Conservation (phyloP, 1,284 basidiomycete genomes). For the Hypsizygus ulmarius region DNA sequence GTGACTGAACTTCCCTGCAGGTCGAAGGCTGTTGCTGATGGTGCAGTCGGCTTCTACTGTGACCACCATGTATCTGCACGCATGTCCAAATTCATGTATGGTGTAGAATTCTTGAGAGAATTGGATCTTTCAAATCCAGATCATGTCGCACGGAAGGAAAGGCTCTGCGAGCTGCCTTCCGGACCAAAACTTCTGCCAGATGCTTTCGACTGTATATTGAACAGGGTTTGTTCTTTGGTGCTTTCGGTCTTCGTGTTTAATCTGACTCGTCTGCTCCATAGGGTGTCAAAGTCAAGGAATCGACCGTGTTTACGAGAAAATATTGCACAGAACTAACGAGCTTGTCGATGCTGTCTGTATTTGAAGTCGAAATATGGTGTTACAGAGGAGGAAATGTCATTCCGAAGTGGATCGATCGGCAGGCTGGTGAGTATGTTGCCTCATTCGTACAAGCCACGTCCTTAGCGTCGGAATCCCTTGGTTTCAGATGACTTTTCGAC, state of each 20-base stretch:
- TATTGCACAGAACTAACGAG: conserved; percentile 79
- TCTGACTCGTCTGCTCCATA: conserved; percentile 25
- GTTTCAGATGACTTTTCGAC: conserved; percentile 65
- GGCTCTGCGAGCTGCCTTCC: conserved; percentile 70
- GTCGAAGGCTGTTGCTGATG: conserved; percentile 78
- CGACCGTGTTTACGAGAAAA: conserved; percentile 73
- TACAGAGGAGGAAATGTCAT: conserved; percentile 65
- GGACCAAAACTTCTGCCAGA: conserved; percentile 71
- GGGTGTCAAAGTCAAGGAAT: conserved; percentile 74
- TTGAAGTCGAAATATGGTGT: conserved; percentile 81
- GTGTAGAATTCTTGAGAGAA: conserved; percentile 72
- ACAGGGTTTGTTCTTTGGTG: conserved; percentile 44
- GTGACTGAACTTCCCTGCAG: conserved; percentile 32
- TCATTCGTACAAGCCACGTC: no score
- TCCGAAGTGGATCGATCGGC: conserved; percentile 70
- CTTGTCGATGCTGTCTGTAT: conserved; percentile 68
- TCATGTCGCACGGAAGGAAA: conserved; percentile 58
- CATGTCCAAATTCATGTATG: conserved; percentile 76
- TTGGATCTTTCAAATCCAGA: conserved; percentile 63
- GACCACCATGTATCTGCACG: conserved; percentile 78
- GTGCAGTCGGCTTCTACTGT: conserved; percentile 77
- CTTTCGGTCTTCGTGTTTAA: neutral
- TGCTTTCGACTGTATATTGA: conserved; percentile 76
- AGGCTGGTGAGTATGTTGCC: conserved; percentile 43
- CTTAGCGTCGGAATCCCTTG: neutral